Percentiles rank a stretch among this genome's conserved stretches.
Evolutionary conservation across 2,329 filamentous ascomycete species (phyloP).

Genomic region (Biscogniauxia mediterranea): DNA sequence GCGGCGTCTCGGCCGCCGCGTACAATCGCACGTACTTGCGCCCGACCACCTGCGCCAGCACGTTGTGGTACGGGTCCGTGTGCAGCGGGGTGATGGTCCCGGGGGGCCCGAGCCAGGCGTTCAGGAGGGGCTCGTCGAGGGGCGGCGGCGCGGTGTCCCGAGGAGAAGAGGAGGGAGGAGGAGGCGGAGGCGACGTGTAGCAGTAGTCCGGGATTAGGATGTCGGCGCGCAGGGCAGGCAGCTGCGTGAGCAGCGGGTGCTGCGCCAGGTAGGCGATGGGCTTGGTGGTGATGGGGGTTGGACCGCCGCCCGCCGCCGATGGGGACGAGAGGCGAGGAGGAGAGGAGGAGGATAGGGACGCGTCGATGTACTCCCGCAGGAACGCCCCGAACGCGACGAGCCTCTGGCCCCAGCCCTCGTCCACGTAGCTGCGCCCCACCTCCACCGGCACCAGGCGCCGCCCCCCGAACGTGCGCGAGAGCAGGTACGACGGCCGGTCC

Average conservation of each 20-base stretch:
- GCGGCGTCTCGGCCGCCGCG: conserved; percentile 58
- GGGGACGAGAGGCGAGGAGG: not conserved
- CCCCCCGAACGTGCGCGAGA: conserved; percentile 71
- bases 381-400: conserved; percentile 76
- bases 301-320: too few species aligned
- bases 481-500: conserved; percentile 71
- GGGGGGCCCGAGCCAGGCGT: conserved; percentile 89
- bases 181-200: conserved; percentile 65
- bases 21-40: conserved; percentile 92
- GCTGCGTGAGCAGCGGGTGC: conserved; percentile 80
- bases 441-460: conserved; percentile 82
- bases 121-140: conserved; percentile 65
- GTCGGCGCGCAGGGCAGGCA: conserved; percentile 73
- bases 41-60: conserved; percentile 85
- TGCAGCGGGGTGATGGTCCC: conserved; percentile 90
- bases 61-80: conserved; percentile 91
- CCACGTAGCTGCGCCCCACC: conserved; percentile 82
- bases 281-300: not conserved
- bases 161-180: conserved; percentile 44
- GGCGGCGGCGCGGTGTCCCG: conserved; percentile 37
- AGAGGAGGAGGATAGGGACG: conserved; percentile 17
- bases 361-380: conserved; percentile 57
- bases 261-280: conserved; percentile 84
- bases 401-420: conserved; percentile 78
- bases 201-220: conserved; percentile 82